These are phyloP conservation scores for Rosa hybrid DNA, from an alignment of 331 rosid genomes.

Conservation along the genomic window DNA sequence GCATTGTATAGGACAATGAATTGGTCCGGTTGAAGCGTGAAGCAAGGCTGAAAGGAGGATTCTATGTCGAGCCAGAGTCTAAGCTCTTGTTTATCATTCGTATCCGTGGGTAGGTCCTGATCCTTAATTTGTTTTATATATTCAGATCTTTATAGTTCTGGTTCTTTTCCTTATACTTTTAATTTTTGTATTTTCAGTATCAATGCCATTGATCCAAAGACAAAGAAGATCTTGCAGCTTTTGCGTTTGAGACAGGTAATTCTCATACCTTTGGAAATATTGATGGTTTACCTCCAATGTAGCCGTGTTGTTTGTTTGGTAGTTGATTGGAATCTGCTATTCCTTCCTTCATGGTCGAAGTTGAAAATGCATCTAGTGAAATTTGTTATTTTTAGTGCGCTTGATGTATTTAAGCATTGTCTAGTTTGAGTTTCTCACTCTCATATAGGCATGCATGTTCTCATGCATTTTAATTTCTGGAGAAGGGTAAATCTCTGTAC, in stretches of 20 bases:
- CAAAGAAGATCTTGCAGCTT: conserved; percentile 75
- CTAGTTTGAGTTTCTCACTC: not conserved
- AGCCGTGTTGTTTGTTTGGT: not conserved
- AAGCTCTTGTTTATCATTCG: conserved; percentile 78
- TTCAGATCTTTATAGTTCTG: too few species aligned
- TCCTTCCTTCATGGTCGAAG: not conserved
- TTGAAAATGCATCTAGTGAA: not conserved
- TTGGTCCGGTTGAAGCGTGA: conserved; percentile 76
- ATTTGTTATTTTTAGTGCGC: too few species aligned
- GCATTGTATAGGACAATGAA: conserved; percentile 51
- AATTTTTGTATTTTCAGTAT: conserved; percentile 50
- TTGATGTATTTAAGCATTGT: not conserved
- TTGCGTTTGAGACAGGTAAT: conserved; percentile 79
- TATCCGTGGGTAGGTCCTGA: conserved; percentile 78
- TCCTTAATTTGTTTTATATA: not conserved
- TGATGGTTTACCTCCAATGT: not conserved
- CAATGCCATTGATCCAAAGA: conserved; percentile 88
- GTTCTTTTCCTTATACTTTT: not conserved
- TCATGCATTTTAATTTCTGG: not conserved
- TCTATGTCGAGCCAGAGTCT: conserved; percentile 90
- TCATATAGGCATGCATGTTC: not conserved
- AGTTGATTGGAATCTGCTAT: not conserved
- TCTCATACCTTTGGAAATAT: not conserved
- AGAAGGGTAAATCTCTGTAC: not conserved
- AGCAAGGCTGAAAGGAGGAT: conserved; percentile 89